These are phyloP conservation scores for Posidonia australis DNA, from an alignment of 106 monocot species.

Conservation along the genomic window DNA sequence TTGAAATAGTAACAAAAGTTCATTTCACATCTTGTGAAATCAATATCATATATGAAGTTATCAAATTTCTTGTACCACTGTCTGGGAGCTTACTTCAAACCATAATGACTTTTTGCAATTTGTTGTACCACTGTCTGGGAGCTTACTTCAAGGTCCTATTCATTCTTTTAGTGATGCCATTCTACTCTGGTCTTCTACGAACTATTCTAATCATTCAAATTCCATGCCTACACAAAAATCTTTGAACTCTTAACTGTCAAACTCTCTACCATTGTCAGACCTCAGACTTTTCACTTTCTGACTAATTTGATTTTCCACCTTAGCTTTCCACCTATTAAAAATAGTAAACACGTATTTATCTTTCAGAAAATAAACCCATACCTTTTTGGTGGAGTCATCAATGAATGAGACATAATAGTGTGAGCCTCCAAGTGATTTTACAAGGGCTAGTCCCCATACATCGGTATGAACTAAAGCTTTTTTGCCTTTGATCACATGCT, in stretches of 20 bases:
- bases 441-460: background rate
- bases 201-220: background rate
- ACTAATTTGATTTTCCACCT: background rate
- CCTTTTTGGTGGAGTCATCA: background rate
- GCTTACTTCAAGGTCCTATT: background rate
- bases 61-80: too few species aligned
- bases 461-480: background rate
- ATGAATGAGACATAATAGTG: background rate
- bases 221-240: background rate
- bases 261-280: slow-evolving; percentile 7
- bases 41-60: too few species aligned
- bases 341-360: background rate
- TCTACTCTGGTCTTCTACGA: background rate
- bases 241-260: background rate
- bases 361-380: background rate
- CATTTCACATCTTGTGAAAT: too few species aligned
- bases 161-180: background rate
- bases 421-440: background rate
- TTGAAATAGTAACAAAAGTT: too few species aligned
- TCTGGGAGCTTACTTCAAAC: too few species aligned
- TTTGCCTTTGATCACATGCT: background rate
- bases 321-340: slow-evolving; percentile 4
- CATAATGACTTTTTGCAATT: too few species aligned
- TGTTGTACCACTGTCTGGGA: too few species aligned
- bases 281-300: background rate